phyloP scores from a whole-genome alignment of 345 rosid species.

The Gossypium raimondii region DNA sequence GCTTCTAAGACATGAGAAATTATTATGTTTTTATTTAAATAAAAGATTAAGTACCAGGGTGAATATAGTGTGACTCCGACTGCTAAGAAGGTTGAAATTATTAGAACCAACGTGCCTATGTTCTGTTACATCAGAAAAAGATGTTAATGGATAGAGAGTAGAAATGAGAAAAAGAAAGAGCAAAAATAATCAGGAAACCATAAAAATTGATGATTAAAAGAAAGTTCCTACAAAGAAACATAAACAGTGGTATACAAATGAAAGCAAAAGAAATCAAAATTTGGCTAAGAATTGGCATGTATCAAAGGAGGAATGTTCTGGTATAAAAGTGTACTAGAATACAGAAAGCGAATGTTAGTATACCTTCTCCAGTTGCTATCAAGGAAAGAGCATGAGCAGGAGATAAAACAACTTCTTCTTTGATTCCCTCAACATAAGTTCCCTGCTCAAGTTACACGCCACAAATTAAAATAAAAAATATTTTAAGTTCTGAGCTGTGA shows the following conservation, averaged over 20 bases:
- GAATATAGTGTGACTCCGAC: slow-evolving; percentile 95
- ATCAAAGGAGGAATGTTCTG: not conserved
- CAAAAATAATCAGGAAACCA: not conserved
- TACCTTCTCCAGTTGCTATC: slow-evolving; percentile 98
- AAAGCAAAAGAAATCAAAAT: not conserved
- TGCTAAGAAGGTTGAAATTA: slow-evolving; percentile 90
- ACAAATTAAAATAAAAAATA: slow-evolving; percentile 18
- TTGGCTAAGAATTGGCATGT: not conserved
- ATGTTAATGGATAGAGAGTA: slow-evolving; percentile 15
- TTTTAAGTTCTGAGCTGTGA: not conserved
- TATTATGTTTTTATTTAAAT: not conserved
- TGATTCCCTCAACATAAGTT: slow-evolving; percentile 81
- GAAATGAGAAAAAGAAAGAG: slow-evolving; percentile 2
- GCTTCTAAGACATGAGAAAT: not conserved
- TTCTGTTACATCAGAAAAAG: slow-evolving; percentile 42
- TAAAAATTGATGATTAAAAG: slow-evolving; percentile 2
- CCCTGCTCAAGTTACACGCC: slow-evolving; percentile 45
- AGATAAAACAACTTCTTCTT: slow-evolving; percentile 95
- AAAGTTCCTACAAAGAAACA: not conserved
- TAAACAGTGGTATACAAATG: not conserved
- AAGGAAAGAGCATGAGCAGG: slow-evolving; percentile 96
- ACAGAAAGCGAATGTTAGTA: not conserved
- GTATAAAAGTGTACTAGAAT: not conserved
- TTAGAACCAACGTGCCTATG: slow-evolving; percentile 95
- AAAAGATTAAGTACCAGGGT: slow-evolving; percentile 48